phyloP scores from a whole-genome alignment of 225 moss, liverwort and hornwort genomes.

The Bryoerythrophyllum caledonicum region DNA sequence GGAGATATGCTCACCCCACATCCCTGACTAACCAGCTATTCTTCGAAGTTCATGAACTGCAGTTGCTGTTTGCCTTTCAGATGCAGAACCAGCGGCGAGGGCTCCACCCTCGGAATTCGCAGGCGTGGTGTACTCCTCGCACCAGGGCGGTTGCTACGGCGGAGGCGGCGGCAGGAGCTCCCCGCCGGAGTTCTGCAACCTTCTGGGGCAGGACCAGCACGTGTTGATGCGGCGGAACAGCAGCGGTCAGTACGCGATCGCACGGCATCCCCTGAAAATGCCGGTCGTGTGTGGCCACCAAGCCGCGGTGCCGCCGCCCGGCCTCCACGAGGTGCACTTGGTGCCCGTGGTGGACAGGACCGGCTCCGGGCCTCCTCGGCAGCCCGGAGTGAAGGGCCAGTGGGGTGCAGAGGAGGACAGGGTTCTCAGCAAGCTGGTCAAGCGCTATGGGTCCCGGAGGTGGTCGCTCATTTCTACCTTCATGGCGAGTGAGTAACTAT shows the following conservation, averaged over 20 bases:
- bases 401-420: slow-evolving; percentile 61
- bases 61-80: slow-evolving; percentile 13
- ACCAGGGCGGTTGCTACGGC: slow-evolving; percentile 11
- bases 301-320: background rate
- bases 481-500: slow-evolving; percentile 60
- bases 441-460: slow-evolving; percentile 59
- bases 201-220: slow-evolving; percentile 35
- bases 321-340: slow-evolving; percentile 24
- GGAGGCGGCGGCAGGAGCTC: slow-evolving; percentile 21
- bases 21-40: too few relatives aligned
- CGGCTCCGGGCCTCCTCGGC: slow-evolving; percentile 16
- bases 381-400: slow-evolving; percentile 56
- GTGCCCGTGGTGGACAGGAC: slow-evolving; percentile 25
- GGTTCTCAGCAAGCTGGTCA: slow-evolving; percentile 58
- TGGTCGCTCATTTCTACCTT: slow-evolving; percentile 69
- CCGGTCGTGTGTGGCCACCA: slow-evolving; percentile 18
- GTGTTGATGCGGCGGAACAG: slow-evolving; percentile 31
- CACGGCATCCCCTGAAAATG: slow-evolving; percentile 19
- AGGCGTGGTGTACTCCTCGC: slow-evolving; percentile 26
- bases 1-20: too few relatives aligned
- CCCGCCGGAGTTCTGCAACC: slow-evolving; percentile 35
- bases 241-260: slow-evolving; percentile 17
- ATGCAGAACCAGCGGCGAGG: background rate
- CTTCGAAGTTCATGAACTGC: too few relatives aligned
- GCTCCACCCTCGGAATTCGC: slow-evolving; percentile 23